Conservation (phyloP, 768 basidiomycete species). For the Tulasnella sp. region DNA sequence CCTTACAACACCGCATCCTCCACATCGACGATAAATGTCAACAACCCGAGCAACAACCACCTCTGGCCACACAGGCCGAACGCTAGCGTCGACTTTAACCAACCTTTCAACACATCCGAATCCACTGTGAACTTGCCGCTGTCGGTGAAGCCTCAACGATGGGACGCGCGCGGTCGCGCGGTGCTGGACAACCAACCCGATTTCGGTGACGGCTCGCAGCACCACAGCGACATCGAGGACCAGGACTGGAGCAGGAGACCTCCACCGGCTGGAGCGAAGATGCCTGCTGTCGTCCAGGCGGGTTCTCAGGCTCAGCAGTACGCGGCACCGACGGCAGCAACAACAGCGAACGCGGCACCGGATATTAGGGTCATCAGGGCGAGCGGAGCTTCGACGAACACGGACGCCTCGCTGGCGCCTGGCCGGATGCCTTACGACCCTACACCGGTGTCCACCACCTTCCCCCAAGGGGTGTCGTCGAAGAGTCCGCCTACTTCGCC, state of each 20-base stretch:
- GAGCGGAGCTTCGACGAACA: background rate
- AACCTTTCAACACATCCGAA: slow-evolving; percentile 6
- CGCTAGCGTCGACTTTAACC: background rate
- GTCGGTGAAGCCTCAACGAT: slow-evolving; percentile 25
- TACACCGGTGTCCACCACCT: background rate
- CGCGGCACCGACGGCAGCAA: background rate
- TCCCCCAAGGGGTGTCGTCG: background rate
- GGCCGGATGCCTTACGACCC: background rate
- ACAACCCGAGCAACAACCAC: background rate
- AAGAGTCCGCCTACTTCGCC: background rate
- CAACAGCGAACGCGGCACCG: no score
- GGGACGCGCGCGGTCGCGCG: slow-evolving; percentile 20
- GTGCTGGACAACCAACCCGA: slow-evolving; percentile 11
- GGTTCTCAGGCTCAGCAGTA: background rate
- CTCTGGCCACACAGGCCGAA: background rate
- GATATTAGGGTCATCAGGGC: slow-evolving; percentile 17
- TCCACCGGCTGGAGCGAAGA: background rate
- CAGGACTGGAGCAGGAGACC: background rate
- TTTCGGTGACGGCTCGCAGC: background rate
- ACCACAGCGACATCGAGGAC: background rate
- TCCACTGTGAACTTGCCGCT: slow-evolving; percentile 23
- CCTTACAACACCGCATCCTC: background rate
- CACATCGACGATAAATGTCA: background rate
- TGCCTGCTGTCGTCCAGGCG: background rate
- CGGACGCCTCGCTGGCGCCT: background rate